A percentile compares a stretch with the other conserved stretches of the same genome.
Conservation (phyloP, 805 yeast genomes). For the Kuraishia capsulata region DNA sequence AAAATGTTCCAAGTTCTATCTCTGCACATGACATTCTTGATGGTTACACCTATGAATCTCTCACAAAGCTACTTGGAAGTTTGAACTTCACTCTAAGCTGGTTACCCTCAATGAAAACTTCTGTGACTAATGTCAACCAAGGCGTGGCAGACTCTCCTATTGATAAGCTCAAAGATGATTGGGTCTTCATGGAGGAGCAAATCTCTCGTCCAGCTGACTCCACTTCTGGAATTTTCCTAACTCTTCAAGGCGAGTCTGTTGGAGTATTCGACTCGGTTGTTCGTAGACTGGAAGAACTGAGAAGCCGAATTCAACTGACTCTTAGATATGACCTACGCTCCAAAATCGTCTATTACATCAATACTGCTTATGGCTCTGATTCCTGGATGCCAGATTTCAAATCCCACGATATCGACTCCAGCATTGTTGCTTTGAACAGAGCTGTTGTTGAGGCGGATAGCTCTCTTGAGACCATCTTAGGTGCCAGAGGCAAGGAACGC, state of each 20-base stretch:
- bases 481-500: conserved; percentile 16
- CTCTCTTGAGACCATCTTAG: conserved; percentile 23
- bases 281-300: conserved; percentile 23
- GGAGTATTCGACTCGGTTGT: conserved; percentile 28
- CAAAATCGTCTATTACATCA: conserved; percentile 41
- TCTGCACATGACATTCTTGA: conserved; percentile 41
- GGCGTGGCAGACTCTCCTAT: no score
- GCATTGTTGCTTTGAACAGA: conserved; percentile 40
- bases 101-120: conserved; percentile 46
- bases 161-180: conserved; percentile 17
- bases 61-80: conserved; percentile 45
- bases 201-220: conserved; percentile 1
- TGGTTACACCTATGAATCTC: conserved; percentile 36
- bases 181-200: conserved; percentile 17
- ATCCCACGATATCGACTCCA: conserved; percentile 52
- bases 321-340: conserved; percentile 50
- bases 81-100: conserved; percentile 49
- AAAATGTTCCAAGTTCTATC: neutral
- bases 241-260: conserved; percentile 18
- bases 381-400: conserved; percentile 43
- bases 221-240: conserved; percentile 9
- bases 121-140: conserved; percentile 8
- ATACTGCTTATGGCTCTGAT: conserved; percentile 35
- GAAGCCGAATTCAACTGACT: conserved; percentile 31
- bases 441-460: conserved; percentile 38